Percentiles rank a stretch among this genome's conserved stretches.
Evolutionary conservation across 352 stramenopile genomes (phyloP).

Genomic region (Phytophthora sp.): DNA sequence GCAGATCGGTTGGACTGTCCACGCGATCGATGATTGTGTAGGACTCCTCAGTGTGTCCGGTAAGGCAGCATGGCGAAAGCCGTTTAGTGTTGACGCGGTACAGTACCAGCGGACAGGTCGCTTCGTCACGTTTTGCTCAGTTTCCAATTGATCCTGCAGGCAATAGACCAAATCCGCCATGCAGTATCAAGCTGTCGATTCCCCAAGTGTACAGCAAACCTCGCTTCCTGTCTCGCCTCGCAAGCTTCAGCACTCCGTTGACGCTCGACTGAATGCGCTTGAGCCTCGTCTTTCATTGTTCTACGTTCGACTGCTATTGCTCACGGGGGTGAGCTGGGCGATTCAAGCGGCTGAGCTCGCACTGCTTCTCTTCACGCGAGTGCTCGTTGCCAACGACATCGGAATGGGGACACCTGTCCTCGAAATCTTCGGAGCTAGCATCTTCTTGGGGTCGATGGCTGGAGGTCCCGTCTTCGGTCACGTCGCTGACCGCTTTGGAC

Average conservation of each 20-base stretch:
- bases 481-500: slow-evolving; percentile 42
- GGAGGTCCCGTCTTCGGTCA: slow-evolving; percentile 44
- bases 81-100: slow-evolving; percentile 3
- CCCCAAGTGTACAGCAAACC: slow-evolving; percentile 3
- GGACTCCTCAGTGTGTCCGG: slow-evolving; percentile 18
- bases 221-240: slow-evolving; percentile 3
- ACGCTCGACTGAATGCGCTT: slow-evolving; percentile 27
- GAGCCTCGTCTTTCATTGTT: slow-evolving; percentile 34
- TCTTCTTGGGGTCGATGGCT: slow-evolving; percentile 35
- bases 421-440: slow-evolving; percentile 37
- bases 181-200: slow-evolving; percentile 26
- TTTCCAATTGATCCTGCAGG: slow-evolving; percentile 20
- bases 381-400: slow-evolving; percentile 36
- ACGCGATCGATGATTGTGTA: slow-evolving; percentile 2
- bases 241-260: slow-evolving; percentile 3
- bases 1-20: slow-evolving; percentile 5
- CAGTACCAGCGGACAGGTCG: background rate
- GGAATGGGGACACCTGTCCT: slow-evolving; percentile 33
- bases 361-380: slow-evolving; percentile 48
- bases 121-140: slow-evolving; percentile 3
- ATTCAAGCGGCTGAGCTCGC: slow-evolving; percentile 48
- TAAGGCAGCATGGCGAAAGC: background rate
- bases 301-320: slow-evolving; percentile 42
- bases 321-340: slow-evolving; percentile 44
- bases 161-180: background rate